Percentiles rank a stretch among this genome's conserved stretches.
Conservation (phyloP, 2,329 filamentous ascomycete genomes). For the Talaromyces sp. region DNA sequence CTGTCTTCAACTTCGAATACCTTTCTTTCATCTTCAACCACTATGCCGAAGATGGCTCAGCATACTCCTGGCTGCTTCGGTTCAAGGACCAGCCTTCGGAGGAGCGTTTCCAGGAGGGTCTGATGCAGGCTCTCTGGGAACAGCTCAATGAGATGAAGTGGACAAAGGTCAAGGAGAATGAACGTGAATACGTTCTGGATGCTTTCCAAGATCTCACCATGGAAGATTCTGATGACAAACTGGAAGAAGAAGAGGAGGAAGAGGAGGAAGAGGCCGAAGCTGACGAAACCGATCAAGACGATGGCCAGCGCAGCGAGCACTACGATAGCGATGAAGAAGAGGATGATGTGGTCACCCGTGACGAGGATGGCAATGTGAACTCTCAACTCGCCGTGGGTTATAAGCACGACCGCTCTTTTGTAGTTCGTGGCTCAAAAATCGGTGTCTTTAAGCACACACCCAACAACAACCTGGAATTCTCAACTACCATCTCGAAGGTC, state of each 20-base stretch:
- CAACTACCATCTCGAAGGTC: conserved; percentile 95
- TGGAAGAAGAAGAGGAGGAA: conserved; percentile 60
- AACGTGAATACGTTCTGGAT: conserved; percentile 91
- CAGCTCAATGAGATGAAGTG: conserved; percentile 93
- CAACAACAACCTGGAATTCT: conserved; percentile 91
- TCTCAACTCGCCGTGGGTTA: conserved; percentile 94
- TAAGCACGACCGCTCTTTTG: conserved; percentile 95
- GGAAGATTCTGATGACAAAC: conserved; percentile 70
- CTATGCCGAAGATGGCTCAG: conserved; percentile 82
- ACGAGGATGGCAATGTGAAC: conserved; percentile 82
- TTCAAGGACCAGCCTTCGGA: conserved; percentile 82
- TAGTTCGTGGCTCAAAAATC: conserved; percentile 96
- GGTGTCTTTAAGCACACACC: conserved; percentile 96
- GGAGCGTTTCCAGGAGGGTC: conserved; percentile 86
- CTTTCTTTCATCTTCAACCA: conserved; percentile 99
- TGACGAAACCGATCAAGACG: conserved; percentile 64
- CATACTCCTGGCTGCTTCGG: conserved; percentile 91
- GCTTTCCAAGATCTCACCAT: conserved; percentile 93
- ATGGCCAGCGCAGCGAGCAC: conserved; percentile 69
- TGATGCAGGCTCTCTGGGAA: conserved; percentile 97
- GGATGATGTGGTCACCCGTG: conserved; percentile 68
- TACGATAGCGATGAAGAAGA: conserved; percentile 79
- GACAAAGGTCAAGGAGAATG: conserved; percentile 87
- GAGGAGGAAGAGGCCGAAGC: conserved; percentile 57
- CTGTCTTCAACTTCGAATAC: conserved; percentile 98